Evolutionary conservation across 2,329 filamentous ascomycete genomes (phyloP).

Genomic region (Aspergillus novoparasiticus): DNA sequence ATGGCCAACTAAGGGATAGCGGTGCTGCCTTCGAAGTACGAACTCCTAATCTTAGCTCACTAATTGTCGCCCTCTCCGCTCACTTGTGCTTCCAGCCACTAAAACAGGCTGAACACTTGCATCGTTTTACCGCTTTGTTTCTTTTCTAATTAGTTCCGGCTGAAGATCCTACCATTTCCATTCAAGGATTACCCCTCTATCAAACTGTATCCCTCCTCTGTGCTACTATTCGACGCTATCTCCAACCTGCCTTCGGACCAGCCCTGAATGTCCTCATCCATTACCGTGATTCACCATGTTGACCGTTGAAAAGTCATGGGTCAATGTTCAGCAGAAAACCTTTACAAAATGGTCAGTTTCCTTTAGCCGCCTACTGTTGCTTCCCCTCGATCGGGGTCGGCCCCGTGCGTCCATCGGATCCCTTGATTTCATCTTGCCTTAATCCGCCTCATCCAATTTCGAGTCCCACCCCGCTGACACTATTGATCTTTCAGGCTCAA

Average conservation of each 20-base stretch:
- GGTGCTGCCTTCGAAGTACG: slow-evolving; percentile 2
- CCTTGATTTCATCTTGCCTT: background rate
- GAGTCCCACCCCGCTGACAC: background rate
- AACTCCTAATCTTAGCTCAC: slow-evolving; percentile 4
- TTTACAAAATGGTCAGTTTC: slow-evolving; percentile 86
- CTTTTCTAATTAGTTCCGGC: slow-evolving; percentile 9
- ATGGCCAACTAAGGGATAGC: slow-evolving; percentile 6
- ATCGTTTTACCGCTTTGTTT: slow-evolving; percentile 6
- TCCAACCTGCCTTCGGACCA: slow-evolving; percentile 11
- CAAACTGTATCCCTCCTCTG: slow-evolving; percentile 7
- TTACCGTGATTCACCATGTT: slow-evolving; percentile 41
- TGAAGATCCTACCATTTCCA: slow-evolving; percentile 26
- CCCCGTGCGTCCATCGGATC: background rate
- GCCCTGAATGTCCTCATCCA: slow-evolving; percentile 34
- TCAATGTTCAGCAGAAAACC: slow-evolving; percentile 92
- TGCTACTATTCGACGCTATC: background rate
- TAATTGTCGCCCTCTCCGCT: slow-evolving; percentile 3
- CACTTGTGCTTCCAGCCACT: slow-evolving; percentile 1
- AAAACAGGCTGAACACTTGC: background rate
- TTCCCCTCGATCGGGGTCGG: slow-evolving; percentile 2
- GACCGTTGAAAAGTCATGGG: slow-evolving; percentile 63
- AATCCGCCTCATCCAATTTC: background rate
- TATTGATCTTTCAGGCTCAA: slow-evolving; percentile 72
- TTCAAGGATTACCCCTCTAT: slow-evolving; percentile 15
- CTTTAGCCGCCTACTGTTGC: background rate